Evolutionary conservation across 192 early-diverging fungal species (phyloP), one percentile per base, ranked within the genome.

Genomic region (Coemansia sp.): DNA sequence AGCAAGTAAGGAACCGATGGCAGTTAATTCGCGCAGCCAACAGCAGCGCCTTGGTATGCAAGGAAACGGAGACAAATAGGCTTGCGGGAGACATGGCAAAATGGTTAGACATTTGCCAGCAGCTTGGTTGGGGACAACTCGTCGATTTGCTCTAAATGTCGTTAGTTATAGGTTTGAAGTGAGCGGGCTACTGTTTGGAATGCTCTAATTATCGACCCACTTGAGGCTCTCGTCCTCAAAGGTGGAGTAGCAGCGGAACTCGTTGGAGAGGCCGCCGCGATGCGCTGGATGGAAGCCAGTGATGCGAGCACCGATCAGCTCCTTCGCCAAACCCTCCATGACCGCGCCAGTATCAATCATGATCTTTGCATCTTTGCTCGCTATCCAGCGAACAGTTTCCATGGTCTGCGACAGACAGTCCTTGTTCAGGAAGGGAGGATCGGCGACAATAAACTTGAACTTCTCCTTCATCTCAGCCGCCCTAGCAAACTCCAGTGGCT

Each of bases 371-470:
- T 57, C 64, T 6, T 68, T 62, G 26, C 82, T 85, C 3, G 74
- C 70, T 25, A 93, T 59, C 61, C 75, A 84, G 48, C 73, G 45
- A 1, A 85, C 86, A 0, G 88, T 88, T 53, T 87, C 66, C 57
- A 86, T 59, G 1, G 89, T 90, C 74, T 92, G 89, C 47, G 82
- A 78, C 64, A 86, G 78, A 59, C 91, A 93, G 63, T 92, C 91
- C 65, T 88, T 83, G 69, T 85, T 86, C 18, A 93, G 73, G 62
- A 93, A 93, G 26, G 92, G 92, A 6, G 92, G 92, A 69, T 93
- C 92, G 10, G 85, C 88, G 7, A 93, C 77, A 47, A 93, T 84
- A 64, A 87, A 85, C 76, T 91, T 88, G 37, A 92, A 86, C 12
- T 77, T 70, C 45, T 72, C 77, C 59, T 77, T 66, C 28, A 86